phyloP scores from a whole-genome alignment of 176 grass and related monocot species.

The Avena eriantha region DNA sequence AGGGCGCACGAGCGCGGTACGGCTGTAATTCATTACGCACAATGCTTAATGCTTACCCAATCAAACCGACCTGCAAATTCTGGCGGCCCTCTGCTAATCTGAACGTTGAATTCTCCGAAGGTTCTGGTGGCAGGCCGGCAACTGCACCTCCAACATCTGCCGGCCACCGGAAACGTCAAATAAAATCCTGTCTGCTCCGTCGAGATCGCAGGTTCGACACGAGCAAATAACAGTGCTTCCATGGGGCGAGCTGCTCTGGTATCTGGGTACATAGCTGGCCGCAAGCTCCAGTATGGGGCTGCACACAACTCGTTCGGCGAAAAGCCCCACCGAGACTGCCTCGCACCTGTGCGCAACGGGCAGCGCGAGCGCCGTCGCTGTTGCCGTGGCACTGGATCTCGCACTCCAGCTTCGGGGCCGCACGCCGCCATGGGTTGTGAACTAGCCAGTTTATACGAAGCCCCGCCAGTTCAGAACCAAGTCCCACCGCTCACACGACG shows the following conservation, averaged over 20 bases:
- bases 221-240: not conserved
- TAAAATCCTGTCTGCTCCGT: not conserved
- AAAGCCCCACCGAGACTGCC: conserved; percentile 35
- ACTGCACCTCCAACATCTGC: not conserved
- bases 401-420: not conserved
- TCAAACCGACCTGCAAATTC: not conserved
- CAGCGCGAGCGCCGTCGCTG: not conserved
- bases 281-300: not conserved
- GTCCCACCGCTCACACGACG: not conserved
- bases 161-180: not conserved
- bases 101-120: not conserved
- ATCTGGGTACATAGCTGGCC: not conserved
- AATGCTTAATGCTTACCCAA: not conserved
- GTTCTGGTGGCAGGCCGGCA: not conserved
- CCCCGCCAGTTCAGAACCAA: not conserved
- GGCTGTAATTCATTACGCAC: too few species aligned
- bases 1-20: too few species aligned
- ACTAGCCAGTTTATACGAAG: not conserved
- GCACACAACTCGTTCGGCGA: conserved; percentile 35
- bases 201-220: not conserved
- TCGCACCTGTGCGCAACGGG: not conserved
- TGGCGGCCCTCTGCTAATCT: not conserved
- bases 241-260: not conserved
- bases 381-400: not conserved
- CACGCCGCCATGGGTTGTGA: not conserved